Conservation (phyloP, 306 rosid species). For the Nissolia schottii region DNA sequence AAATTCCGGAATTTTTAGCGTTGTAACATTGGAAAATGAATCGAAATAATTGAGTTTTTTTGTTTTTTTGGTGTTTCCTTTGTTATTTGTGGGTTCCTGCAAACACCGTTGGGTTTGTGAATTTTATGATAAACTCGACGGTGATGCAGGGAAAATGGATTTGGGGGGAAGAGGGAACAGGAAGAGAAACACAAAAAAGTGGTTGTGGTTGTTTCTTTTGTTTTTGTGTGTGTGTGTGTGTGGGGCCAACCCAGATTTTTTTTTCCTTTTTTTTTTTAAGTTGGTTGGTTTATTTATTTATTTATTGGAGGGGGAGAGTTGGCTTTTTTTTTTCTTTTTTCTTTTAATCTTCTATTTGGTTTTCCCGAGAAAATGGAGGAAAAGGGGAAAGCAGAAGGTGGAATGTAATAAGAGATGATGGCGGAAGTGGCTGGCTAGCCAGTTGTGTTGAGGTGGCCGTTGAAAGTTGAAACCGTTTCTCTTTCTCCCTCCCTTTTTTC, state of each 20-base stretch:
- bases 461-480: slow-evolving; percentile 27
- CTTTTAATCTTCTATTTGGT: neutral
- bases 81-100: neutral
- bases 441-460: slow-evolving; percentile 30
- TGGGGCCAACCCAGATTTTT: slow-evolving; percentile 18
- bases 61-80: neutral
- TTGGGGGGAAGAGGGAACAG: neutral
- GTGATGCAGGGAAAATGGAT: slow-evolving; percentile 16
- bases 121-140: too few species aligned
- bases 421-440: slow-evolving; percentile 17
- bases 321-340: neutral
- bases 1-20: neutral
- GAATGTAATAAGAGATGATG: slow-evolving; percentile 12
- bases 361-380: slow-evolving; percentile 20
- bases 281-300: too few species aligned
- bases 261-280: neutral
- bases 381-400: neutral
- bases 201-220: neutral
- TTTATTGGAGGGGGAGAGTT: too few species aligned
- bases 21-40: neutral
- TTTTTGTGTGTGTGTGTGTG: neutral
- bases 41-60: neutral
- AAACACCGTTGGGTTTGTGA: slow-evolving; percentile 15
- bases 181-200: neutral
- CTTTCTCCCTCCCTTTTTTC: neutral